Evolutionary conservation across 805 yeast species (phyloP).

Genomic region (Saccharomycopsis vini): DNA sequence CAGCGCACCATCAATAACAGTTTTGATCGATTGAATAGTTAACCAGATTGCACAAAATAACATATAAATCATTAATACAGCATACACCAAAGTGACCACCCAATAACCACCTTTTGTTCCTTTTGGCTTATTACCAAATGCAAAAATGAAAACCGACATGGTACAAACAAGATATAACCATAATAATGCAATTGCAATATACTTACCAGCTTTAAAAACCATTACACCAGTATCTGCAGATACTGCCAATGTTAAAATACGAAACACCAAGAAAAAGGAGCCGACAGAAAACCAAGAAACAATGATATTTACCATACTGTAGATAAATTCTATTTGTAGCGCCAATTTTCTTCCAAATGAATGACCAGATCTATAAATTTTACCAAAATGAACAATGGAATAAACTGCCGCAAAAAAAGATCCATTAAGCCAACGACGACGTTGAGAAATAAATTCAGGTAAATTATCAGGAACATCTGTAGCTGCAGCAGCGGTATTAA

Average conservation of each 20-base stretch:
- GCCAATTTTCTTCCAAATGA: slow-evolving; percentile 39
- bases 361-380: slow-evolving; percentile 48
- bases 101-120: slow-evolving; percentile 49
- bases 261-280: slow-evolving; percentile 52
- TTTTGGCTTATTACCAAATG: slow-evolving; percentile 57
- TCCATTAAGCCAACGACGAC: slow-evolving; percentile 64
- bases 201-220: slow-evolving; percentile 36
- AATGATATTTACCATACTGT: slow-evolving; percentile 44
- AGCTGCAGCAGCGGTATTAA: slow-evolving; percentile 55
- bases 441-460: slow-evolving; percentile 54
- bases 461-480: slow-evolving; percentile 60
- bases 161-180: slow-evolving; percentile 51
- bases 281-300: slow-evolving; percentile 60
- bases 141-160: slow-evolving; percentile 50
- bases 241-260: slow-evolving; percentile 49
- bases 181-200: slow-evolving; percentile 42
- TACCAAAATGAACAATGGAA: slow-evolving; percentile 45
- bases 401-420: slow-evolving; percentile 60
- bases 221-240: slow-evolving; percentile 36
- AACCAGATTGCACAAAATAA: slow-evolving; percentile 49
- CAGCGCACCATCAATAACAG: slow-evolving; percentile 23
- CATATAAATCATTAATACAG: slow-evolving; percentile 51
- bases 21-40: slow-evolving; percentile 43
- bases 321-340: slow-evolving; percentile 46
- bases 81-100: slow-evolving; percentile 46